These are phyloP conservation scores for Mortierella sp. DNA, from an alignment of 371 early-diverging fungal genomes.

Conservation along the genomic window DNA sequence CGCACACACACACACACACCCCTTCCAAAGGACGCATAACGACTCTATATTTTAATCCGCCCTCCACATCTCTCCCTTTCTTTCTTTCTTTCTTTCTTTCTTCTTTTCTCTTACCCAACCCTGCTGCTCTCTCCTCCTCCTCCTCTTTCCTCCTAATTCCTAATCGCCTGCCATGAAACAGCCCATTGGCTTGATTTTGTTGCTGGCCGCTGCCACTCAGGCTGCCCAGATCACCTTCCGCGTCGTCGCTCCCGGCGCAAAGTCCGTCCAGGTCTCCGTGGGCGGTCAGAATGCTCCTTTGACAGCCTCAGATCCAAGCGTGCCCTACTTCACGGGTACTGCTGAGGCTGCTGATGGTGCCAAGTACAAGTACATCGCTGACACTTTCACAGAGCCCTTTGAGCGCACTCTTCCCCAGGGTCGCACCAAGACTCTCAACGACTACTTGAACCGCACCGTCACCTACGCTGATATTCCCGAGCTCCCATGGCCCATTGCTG, in stretches of 20 bases:
- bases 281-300: slow-evolving; percentile 56
- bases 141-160: background rate
- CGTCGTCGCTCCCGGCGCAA: slow-evolving; percentile 63
- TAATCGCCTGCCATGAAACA: background rate
- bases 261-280: slow-evolving; percentile 59
- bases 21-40: background rate
- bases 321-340: slow-evolving; percentile 58
- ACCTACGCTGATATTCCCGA: slow-evolving; percentile 65
- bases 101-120: background rate
- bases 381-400: slow-evolving; percentile 59
- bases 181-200: slow-evolving; percentile 15
- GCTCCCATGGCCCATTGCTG: slow-evolving; percentile 61
- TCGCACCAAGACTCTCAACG: slow-evolving; percentile 57
- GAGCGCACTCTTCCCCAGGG: slow-evolving; percentile 55
- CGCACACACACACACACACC: background rate
- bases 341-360: slow-evolving; percentile 54
- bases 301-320: slow-evolving; percentile 55
- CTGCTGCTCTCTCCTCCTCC: background rate
- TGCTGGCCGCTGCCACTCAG: slow-evolving; percentile 37
- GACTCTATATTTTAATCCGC: background rate
- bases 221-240: slow-evolving; percentile 59
- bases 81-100: slow-evolving; percentile 7
- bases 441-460: slow-evolving; percentile 59
- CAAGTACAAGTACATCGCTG: slow-evolving; percentile 63
- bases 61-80: slow-evolving; percentile 6